Evolutionary conservation across 768 basidiomycete genomes (phyloP), one percentile per base, ranked within the genome.

Genomic region (Tylopilus cervinicoccineus): DNA sequence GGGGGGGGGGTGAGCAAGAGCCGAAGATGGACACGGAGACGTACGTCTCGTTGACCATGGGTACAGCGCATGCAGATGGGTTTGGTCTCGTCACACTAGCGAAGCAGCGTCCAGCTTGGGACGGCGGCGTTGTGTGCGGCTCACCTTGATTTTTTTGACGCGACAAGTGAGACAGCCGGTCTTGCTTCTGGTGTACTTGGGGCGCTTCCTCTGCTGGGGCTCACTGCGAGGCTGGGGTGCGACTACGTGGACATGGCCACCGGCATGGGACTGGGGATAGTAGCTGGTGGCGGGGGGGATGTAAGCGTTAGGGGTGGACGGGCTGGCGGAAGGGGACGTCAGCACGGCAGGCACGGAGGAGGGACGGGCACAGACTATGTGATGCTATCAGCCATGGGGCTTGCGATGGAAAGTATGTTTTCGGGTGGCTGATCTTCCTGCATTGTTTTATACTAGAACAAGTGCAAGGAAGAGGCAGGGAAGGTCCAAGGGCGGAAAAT

Each of bases 131-230:
- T 2, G 47, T n/a, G 34, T 46, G 46, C 13, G 29, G 63, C 77
- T 45, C 54, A 88, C 89, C 80, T 96, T 96, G 62, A 97, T 91
- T 76, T 95, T 90, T 76, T 94, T 93, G 53, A 83, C 80, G 59
- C 93, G 80, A 77, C 93, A 97, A 36, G 90, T 93, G 64, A 95
- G 71, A 65, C 93, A 97, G 20, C 93, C 93, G 1, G 92, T 93
- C 73, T 95, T 93, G 70, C 88, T 91, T 58, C 93, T 80, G 53
- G 89, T 92, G 59, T 94, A 94, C 75, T 96, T 96, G 41, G 89
- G 90, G 29, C 89, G 84, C 65, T 89, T 90, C 50, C 88, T 78
- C 59, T 75, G 72, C n/a, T 77, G 74, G 14, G 74, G 60, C 22
- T 74, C 86, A 29, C 68, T 69, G 43, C 77, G 75, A 45, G 76